phyloP scores from a whole-genome alignment of 2,329 filamentous ascomycete species.

The Huntiella omanensis region DNA sequence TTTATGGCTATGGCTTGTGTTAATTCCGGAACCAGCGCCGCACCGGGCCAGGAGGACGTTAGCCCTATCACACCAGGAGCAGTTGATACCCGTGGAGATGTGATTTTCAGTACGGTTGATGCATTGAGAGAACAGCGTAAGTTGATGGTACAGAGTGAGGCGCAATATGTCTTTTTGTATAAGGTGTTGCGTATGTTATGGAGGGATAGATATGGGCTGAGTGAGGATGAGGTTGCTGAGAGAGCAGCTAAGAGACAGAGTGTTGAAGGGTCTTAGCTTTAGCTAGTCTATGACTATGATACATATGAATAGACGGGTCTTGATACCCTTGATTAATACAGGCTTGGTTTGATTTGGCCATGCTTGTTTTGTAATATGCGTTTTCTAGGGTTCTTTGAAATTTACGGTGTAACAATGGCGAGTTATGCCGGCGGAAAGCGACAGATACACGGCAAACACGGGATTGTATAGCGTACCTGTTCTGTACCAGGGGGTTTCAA shows the following conservation, averaged over 20 bases:
- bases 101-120: conserved; percentile 64
- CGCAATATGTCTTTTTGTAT: conserved; percentile 78
- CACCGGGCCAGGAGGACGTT: conserved; percentile 12
- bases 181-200: conserved; percentile 61
- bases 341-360: too few relatives aligned
- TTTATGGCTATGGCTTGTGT: conserved; percentile 8
- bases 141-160: conserved; percentile 85
- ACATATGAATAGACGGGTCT: background rate
- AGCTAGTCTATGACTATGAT: background rate
- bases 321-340: background rate
- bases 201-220: conserved; percentile 39
- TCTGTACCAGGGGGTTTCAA: too few relatives aligned
- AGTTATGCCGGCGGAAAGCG: too few relatives aligned
- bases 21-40: background rate
- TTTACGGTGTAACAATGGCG: too few relatives aligned
- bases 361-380: too few relatives aligned
- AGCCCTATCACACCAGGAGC: conserved; percentile 13
- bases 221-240: conserved; percentile 6
- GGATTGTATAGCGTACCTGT: too few relatives aligned
- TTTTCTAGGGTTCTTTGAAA: too few relatives aligned
- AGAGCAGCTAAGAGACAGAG: background rate
- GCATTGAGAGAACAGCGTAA: conserved; percentile 67
- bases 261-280: background rate
- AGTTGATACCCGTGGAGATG: conserved; percentile 27
- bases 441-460: too few relatives aligned